phyloP scores from a whole-genome alignment of 345 rosid genomes.

The Mallotus nudiflorus region DNA sequence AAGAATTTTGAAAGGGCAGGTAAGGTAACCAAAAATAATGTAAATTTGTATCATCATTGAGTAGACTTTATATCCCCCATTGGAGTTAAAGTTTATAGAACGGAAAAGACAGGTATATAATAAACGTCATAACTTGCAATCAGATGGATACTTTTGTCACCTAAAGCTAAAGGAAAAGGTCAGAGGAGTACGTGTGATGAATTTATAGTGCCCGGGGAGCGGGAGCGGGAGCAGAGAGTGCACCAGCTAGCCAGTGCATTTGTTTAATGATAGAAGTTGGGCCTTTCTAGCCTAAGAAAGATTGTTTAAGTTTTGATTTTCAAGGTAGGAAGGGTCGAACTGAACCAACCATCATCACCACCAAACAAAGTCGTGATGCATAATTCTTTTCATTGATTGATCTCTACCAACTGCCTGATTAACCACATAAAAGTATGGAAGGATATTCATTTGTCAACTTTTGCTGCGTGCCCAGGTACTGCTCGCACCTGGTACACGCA shows the following conservation, averaged over 20 bases:
- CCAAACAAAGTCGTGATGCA: too few relatives aligned
- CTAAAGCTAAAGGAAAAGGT: background rate
- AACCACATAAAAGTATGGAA: background rate
- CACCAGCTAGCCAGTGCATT: background rate
- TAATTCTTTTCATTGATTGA: too few relatives aligned
- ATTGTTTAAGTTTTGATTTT: too few relatives aligned
- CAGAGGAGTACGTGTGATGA: background rate
- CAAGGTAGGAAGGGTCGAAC: too few relatives aligned
- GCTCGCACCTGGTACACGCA: constrained; percentile 22
- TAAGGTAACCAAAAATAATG: too few relatives aligned
- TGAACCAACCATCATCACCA: too few relatives aligned
- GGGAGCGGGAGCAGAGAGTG: background rate
- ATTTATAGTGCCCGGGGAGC: background rate
- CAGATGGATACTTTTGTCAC: background rate
- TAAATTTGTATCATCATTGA: too few relatives aligned
- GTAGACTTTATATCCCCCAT: too few relatives aligned
- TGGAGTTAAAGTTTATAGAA: too few relatives aligned
- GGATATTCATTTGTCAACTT: constrained; percentile 31
- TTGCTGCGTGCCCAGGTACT: constrained; percentile 35
- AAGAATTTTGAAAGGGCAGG: too few relatives aligned
- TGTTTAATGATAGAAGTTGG: background rate
- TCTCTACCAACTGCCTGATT: too few relatives aligned
- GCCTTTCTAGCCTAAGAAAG: background rate
- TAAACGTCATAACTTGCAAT: background rate
- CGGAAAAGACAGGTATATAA: background rate